phyloP scores from a whole-genome alignment of 2,329 filamentous ascomycete species.

The Xylariomycetidae sp. region DNA sequence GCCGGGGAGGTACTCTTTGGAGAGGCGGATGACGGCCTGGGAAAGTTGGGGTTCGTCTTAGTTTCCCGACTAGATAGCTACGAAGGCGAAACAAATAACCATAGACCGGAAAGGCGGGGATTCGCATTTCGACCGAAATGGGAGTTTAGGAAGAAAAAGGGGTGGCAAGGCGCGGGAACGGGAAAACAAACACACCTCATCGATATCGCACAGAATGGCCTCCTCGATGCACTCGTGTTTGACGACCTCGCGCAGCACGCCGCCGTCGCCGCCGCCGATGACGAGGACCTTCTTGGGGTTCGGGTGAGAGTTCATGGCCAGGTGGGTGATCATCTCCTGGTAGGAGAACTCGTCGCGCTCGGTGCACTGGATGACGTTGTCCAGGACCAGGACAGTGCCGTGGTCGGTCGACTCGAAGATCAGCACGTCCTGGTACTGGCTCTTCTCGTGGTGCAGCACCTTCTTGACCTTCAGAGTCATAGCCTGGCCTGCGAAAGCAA shows the following conservation, averaged over 20 bases:
- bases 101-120: too few species aligned
- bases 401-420: slow-evolving; percentile 98
- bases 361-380: slow-evolving; percentile 98
- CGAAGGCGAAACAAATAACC: too few species aligned
- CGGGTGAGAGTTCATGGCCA: slow-evolving; percentile 97
- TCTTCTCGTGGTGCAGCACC: slow-evolving; percentile 98
- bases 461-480: slow-evolving; percentile 98
- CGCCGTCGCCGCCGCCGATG: slow-evolving; percentile 95
- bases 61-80: too few species aligned
- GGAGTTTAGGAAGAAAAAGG: slow-evolving; percentile 41
- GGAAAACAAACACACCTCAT: slow-evolving; percentile 70
- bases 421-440: slow-evolving; percentile 97
- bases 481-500: slow-evolving; percentile 66
- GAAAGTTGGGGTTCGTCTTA: not conserved
- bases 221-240: slow-evolving; percentile 98
- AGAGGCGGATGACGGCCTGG: slow-evolving; percentile 90
- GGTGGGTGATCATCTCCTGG: slow-evolving; percentile 99
- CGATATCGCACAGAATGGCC: slow-evolving; percentile 96
- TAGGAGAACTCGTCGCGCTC: slow-evolving; percentile 99
- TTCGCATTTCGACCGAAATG: too few species aligned
- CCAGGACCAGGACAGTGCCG: slow-evolving; percentile 91
- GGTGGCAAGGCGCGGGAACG: too few species aligned
- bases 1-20: slow-evolving; percentile 92
- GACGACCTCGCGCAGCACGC: slow-evolving; percentile 96
- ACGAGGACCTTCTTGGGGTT: slow-evolving; percentile 98